Base-by-base conservation (phyloP, 2,329 filamentous ascomycete species). In the Arthrobotrys sphaeroides region DNA sequence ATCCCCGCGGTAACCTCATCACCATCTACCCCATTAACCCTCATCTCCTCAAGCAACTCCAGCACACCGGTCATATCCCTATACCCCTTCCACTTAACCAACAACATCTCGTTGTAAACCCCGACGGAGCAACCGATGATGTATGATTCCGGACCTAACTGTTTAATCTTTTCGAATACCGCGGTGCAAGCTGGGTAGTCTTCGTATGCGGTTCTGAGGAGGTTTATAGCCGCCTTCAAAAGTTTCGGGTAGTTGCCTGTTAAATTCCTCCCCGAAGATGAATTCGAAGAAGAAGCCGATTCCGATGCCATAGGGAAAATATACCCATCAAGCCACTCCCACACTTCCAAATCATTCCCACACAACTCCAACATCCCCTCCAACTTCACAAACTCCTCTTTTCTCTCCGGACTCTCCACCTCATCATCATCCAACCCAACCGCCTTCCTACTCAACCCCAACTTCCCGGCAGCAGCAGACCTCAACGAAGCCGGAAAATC, bases 21-120 rank as follows among this genome's bases (percentile, higher is more conserved):
- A 0, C 78, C 78, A 43, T 78, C 74, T 7, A 80, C 74, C 5
- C 75, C 79, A 43, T 80, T 80, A 7, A 78, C 43, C 5, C 78
- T 61, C 79, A 80, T 80, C 60, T 80, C 79, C n/a, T 80, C 78
- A 9, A 79, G 65, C 31, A 79, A 31, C 9, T 78, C 79, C 31
- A 75, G 60, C 18, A 80, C 73, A 18, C 70, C 77, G 7, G 53
- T 59, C 20, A 79, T 64, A 45, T 79, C 78, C 13, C 77, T 64
- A 33, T 78, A 80, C 9, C 77, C 79, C 49, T 78, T 77, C 79
- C 79, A 80, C 24, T 74, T 77, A 3, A 77, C 77, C 1, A 60
- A 53, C 22, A 80, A 61, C 42, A 79, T 75, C 13, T 78, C 76
- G 45, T 80, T 80, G 57, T 80, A 80, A 24, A 78, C 77, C 0